Evolutionary conservation across 306 rosid species (phyloP).

Genomic region (Hippophae rhamnoides): DNA sequence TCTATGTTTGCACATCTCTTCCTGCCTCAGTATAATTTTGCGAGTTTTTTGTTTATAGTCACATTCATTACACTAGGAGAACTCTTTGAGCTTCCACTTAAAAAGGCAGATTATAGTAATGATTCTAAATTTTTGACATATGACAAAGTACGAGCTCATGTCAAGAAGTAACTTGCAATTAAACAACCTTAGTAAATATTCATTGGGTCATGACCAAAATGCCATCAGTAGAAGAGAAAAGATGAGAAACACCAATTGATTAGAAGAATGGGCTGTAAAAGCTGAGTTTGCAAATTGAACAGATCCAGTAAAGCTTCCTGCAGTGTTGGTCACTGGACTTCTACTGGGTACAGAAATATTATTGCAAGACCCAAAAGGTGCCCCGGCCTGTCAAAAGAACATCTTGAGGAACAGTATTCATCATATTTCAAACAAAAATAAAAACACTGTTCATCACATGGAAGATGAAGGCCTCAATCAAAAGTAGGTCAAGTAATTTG

Average conservation of each 20-base stretch:
- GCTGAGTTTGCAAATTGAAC: constrained; percentile 75
- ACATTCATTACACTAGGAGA: constrained; percentile 29
- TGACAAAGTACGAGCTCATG: constrained; percentile 29
- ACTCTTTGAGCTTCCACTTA: constrained; percentile 21
- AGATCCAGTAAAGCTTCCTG: constrained; percentile 75
- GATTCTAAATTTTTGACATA: constrained; percentile 19
- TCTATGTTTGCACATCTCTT: constrained; percentile 30
- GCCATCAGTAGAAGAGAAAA: constrained; percentile 35
- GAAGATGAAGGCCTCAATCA: constrained; percentile 6
- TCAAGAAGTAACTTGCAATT: constrained; percentile 30
- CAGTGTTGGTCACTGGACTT: constrained; percentile 44
- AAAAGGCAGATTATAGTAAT: constrained; percentile 24
- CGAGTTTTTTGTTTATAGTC: constrained; percentile 12
- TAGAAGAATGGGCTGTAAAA: constrained; percentile 33
- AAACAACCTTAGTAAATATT: constrained; percentile 19
- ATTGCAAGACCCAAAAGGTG: constrained; percentile 82
- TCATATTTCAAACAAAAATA: no score
- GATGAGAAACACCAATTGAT: constrained; percentile 21
- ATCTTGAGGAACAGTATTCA: neutral
- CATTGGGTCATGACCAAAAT: constrained; percentile 26
- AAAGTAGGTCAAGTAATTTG: constrained; percentile 19
- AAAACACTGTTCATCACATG: neutral
- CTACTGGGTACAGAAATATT: constrained; percentile 45
- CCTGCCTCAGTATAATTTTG: constrained; percentile 26
- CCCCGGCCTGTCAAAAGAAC: constrained; percentile 59